phyloP scores from a whole-genome alignment of 768 basidiomycete genomes.

The Russula vinacea region DNA sequence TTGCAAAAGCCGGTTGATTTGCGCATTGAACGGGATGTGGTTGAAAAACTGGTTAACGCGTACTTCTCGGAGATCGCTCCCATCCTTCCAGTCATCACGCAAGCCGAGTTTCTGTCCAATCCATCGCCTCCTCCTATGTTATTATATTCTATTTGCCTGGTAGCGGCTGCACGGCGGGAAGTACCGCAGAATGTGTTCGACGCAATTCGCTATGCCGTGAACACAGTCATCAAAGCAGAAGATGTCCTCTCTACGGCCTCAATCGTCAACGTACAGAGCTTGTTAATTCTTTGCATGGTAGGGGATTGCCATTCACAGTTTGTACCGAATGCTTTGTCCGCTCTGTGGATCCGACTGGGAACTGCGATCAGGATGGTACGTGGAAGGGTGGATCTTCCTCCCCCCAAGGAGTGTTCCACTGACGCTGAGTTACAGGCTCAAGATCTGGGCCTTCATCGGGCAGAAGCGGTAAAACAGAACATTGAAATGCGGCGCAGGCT shows the following conservation, averaged over 20 bases:
- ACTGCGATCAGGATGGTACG: slow-evolving; percentile 88
- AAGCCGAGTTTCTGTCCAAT: slow-evolving; percentile 78
- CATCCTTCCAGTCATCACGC: slow-evolving; percentile 84
- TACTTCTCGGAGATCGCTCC: slow-evolving; percentile 90
- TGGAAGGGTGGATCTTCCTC: slow-evolving; percentile 27
- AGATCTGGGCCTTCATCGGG: slow-evolving; percentile 91
- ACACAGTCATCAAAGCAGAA: slow-evolving; percentile 80
- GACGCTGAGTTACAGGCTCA: slow-evolving; percentile 62
- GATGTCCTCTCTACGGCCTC: slow-evolving; percentile 87
- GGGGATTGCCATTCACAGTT: slow-evolving; percentile 90
- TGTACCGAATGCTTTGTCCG: slow-evolving; percentile 80
- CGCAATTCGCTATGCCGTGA: slow-evolving; percentile 82
- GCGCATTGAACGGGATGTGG: slow-evolving; percentile 70
- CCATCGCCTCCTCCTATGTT: slow-evolving; percentile 75
- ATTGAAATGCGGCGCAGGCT: slow-evolving; percentile 85
- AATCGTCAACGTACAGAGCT: slow-evolving; percentile 81
- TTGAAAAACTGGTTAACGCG: slow-evolving; percentile 82
- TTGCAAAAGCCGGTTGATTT: slow-evolving; percentile 65
- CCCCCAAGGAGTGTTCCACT: slow-evolving; percentile 6
- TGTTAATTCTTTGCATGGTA: slow-evolving; percentile 82
- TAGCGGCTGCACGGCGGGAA: slow-evolving; percentile 82
- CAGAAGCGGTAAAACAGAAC: slow-evolving; percentile 78
- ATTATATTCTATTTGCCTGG: slow-evolving; percentile 90
- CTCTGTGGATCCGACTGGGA: slow-evolving; percentile 83
- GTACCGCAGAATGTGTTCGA: slow-evolving; percentile 86